Conservation (phyloP, 106 monocot genomes). For the Cymbidium sinense region DNA sequence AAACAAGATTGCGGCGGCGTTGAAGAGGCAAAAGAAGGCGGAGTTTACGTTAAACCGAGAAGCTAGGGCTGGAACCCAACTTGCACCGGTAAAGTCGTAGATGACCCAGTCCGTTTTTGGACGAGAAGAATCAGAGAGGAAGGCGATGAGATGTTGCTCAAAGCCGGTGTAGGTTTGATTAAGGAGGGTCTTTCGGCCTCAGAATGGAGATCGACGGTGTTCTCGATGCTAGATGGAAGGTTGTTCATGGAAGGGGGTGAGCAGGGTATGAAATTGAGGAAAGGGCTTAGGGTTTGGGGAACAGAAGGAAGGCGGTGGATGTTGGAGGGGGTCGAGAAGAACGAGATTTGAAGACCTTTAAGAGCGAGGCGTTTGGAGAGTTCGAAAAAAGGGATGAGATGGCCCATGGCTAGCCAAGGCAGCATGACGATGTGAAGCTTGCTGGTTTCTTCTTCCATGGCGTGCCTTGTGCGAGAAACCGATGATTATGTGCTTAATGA, state of each 20-base stretch:
- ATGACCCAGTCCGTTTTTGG: slow-evolving; percentile 17
- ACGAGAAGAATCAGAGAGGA: not conserved
- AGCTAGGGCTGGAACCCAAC: slow-evolving; percentile 10
- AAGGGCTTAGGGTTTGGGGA: not conserved
- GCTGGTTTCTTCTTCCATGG: not conserved
- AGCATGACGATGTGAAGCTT: slow-evolving; percentile 18
- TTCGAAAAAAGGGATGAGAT: slow-evolving; percentile 23
- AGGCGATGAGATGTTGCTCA: not conserved
- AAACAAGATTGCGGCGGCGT: slow-evolving; percentile 6
- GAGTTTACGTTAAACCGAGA: not conserved
- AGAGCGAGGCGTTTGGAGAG: slow-evolving; percentile 16
- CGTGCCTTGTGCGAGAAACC: not conserved
- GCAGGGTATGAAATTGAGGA: slow-evolving; percentile 3
- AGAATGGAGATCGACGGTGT: slow-evolving; percentile 18
- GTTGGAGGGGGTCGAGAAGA: slow-evolving; percentile 15
- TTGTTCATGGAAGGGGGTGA: not conserved
- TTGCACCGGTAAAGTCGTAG: slow-evolving; percentile 9
- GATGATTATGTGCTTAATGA: not conserved
- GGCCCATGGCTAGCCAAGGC: slow-evolving; percentile 16
- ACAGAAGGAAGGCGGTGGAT: slow-evolving; percentile 6
- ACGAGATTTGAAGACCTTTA: slow-evolving; percentile 7
- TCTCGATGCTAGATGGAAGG: not conserved
- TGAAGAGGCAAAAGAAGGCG: slow-evolving; percentile 10
- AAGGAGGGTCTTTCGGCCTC: slow-evolving; percentile 2
- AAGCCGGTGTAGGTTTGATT: slow-evolving; percentile 5